These are phyloP conservation scores for Carex sylvatica DNA, from an alignment of 202 grass and related monocot species.

Conservation along the genomic window DNA sequence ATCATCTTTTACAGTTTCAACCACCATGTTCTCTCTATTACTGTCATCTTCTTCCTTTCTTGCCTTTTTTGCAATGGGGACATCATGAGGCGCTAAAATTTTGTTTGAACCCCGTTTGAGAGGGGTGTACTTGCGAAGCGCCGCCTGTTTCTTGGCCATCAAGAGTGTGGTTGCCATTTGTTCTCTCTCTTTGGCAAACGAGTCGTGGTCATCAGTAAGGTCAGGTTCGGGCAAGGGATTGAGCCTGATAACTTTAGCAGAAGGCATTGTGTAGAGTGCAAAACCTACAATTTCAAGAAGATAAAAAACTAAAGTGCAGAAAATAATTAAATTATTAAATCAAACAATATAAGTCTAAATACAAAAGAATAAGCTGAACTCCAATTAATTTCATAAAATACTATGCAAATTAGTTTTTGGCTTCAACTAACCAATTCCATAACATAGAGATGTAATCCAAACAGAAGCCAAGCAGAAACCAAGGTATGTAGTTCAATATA, in stretches of 20 bases:
- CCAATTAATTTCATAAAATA: not conserved
- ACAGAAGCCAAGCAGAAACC: not conserved
- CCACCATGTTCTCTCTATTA: not conserved
- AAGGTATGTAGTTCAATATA: not conserved
- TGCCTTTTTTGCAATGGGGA: not conserved
- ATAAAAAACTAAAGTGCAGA: not conserved
- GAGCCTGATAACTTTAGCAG: not conserved
- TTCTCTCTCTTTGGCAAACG: conserved; percentile 21
- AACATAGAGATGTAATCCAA: not conserved
- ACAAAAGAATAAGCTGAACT: not conserved
- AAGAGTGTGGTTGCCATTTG: conserved; percentile 15
- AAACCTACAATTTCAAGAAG: too few relatives aligned
- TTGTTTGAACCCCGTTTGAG: conserved; percentile 7
- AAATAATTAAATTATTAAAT: not conserved
- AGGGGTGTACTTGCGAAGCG: conserved; percentile 4
- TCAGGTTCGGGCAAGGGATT: not conserved
- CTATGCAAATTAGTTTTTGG: not conserved
- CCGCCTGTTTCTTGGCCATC: conserved; percentile 18
- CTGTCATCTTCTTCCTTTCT: conserved; percentile 5
- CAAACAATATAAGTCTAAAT: not conserved
- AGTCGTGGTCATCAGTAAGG: not conserved
- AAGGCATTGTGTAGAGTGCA: not conserved
- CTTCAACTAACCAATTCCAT: not conserved
- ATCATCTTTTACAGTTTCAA: conserved; percentile 3
- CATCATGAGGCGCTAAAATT: not conserved